phyloP scores from a whole-genome alignment of 495 filamentous ascomycete genomes.

The Tuber borchii region DNA sequence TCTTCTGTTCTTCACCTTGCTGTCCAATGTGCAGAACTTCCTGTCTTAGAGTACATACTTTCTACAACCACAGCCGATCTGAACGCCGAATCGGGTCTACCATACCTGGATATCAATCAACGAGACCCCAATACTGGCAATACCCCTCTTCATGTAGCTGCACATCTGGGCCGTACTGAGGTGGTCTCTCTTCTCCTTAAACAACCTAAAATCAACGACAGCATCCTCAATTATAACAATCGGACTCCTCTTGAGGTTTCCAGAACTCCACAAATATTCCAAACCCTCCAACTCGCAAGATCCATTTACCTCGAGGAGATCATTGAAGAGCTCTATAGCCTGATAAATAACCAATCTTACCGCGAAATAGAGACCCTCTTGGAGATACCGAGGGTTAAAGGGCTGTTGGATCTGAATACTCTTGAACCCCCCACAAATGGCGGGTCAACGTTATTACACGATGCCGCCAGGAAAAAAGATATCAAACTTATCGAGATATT shows the following conservation, averaged over 20 bases:
- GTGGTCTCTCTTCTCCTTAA: constrained; percentile 76
- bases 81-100: constrained; percentile 42
- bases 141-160: constrained; percentile 82
- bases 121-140: constrained; percentile 81
- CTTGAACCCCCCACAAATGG: constrained; percentile 79
- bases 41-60: constrained; percentile 92
- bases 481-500: constrained; percentile 78
- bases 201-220: constrained; percentile 75
- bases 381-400: constrained; percentile 76
- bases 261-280: constrained; percentile 85
- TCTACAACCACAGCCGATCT: constrained; percentile 57
- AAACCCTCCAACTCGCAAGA: constrained; percentile 83
- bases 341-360: constrained; percentile 67
- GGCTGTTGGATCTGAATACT: constrained; percentile 80
- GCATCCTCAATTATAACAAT: constrained; percentile 79
- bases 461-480: constrained; percentile 82
- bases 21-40: constrained; percentile 90
- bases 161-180: constrained; percentile 68
- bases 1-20: constrained; percentile 87
- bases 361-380: constrained; percentile 67
- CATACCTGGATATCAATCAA: constrained; percentile 70
- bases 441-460: constrained; percentile 77
- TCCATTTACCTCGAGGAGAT: constrained; percentile 85
- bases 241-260: constrained; percentile 83
- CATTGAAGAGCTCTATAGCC: constrained; percentile 69